These are phyloP conservation scores for Phellinidium pouzarii DNA, from an alignment of 1,284 basidiomycete genomes.

Conservation along the genomic window DNA sequence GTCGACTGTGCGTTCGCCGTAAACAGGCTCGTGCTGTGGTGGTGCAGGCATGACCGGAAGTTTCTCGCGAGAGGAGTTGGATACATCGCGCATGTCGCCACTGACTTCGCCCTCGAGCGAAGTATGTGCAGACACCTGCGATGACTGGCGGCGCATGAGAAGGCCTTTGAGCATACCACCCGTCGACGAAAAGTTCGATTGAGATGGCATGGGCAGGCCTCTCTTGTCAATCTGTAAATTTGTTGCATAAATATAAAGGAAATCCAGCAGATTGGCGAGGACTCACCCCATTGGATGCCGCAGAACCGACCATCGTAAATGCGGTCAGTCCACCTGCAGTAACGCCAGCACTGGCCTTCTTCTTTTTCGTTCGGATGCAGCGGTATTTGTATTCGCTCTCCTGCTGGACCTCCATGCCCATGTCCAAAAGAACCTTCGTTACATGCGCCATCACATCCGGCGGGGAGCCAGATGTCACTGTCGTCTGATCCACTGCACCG, in stretches of 20 bases:
- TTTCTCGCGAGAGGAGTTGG: conserved; percentile 21
- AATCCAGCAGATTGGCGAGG: conserved; percentile 4
- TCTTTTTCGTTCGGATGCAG: conserved; percentile 69
- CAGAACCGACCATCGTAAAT: conserved; percentile 71
- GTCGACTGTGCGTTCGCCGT: conserved; percentile 73
- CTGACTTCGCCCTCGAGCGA: conserved; percentile 38
- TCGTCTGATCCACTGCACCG: conserved; percentile 90
- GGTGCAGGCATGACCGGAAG: conserved; percentile 26
- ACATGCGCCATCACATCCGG: conserved; percentile 86
- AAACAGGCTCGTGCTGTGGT: conserved; percentile 49
- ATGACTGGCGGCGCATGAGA: conserved; percentile 81
- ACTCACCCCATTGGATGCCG: conserved; percentile 75
- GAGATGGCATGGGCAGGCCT: conserved; percentile 72
- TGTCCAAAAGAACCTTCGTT: conserved; percentile 68
- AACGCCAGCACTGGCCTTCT: conserved; percentile 42
- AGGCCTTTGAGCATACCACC: conserved; percentile 80
- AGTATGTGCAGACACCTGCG: conserved; percentile 53
- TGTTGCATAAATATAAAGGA: conserved; percentile 9
- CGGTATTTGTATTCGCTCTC: conserved; percentile 88
- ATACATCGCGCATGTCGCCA: conserved; percentile 18
- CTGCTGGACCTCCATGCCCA: conserved; percentile 86
- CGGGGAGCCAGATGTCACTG: conserved; percentile 80
- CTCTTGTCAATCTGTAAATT: conserved; percentile 67
- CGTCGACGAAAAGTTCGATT: conserved; percentile 53
- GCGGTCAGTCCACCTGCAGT: conserved; percentile 52